phyloP scores from a whole-genome alignment of 768 basidiomycete genomes.

The Neoboletus brunneissimus region DNA sequence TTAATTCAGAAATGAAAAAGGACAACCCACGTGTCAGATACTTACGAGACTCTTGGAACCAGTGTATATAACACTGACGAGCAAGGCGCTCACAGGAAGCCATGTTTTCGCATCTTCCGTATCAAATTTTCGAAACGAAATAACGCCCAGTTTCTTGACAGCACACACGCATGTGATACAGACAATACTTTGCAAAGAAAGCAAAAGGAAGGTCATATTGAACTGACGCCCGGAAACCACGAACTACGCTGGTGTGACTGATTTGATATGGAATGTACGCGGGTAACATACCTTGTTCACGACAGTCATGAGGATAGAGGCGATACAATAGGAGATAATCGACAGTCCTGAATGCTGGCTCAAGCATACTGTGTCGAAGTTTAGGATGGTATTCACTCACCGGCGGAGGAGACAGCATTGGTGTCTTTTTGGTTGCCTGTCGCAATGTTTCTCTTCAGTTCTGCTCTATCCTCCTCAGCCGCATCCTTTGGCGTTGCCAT shows the following conservation, averaged over 20 bases:
- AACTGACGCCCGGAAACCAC: constrained; percentile 92
- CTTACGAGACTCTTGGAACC: constrained; percentile 95
- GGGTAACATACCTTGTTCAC: constrained; percentile 77
- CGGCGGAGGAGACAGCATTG: constrained; percentile 18
- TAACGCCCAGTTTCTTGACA: constrained; percentile 74
- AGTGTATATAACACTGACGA: constrained; percentile 95
- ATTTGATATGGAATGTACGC: background rate
- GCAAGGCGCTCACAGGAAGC: constrained; percentile 91
- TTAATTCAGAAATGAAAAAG: background rate
- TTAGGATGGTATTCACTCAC: constrained; percentile 15
- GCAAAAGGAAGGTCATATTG: constrained; percentile 94
- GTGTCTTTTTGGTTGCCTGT: constrained; percentile 34
- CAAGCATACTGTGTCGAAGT: background rate
- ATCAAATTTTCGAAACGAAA: constrained; percentile 84
- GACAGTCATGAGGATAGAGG: constrained; percentile 95
- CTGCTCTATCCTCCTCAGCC: constrained; percentile 43
- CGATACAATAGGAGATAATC: constrained; percentile 84
- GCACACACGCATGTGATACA: constrained; percentile 73
- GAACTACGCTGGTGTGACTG: constrained; percentile 50
- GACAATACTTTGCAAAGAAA: constrained; percentile 87
- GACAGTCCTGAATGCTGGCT: constrained; percentile 59
- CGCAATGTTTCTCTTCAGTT: constrained; percentile 51
- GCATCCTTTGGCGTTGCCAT: constrained; percentile 18
- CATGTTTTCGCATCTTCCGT: constrained; percentile 81
- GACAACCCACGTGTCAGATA: constrained; percentile 7